These are phyloP conservation scores for Solanum pimpinellifolium DNA, from an alignment of 257 asterid species.

Conservation along the genomic window DNA sequence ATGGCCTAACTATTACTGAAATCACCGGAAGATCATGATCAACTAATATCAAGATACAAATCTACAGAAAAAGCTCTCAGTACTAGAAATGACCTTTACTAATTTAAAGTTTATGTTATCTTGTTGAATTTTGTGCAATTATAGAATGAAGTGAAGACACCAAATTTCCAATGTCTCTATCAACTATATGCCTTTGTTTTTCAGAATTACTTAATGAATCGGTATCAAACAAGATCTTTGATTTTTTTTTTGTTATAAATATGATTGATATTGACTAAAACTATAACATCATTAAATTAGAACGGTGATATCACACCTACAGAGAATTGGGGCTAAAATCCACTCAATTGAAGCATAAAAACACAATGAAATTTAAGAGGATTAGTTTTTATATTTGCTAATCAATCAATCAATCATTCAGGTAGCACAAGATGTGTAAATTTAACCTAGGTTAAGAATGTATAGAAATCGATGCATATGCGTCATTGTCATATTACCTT, in stretches of 20 bases:
- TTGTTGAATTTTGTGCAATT: not conserved
- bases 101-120: not conserved
- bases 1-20: not conserved
- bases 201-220: not conserved
- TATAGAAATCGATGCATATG: not conserved
- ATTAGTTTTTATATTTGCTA: not conserved
- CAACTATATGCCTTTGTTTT: not conserved
- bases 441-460: not conserved
- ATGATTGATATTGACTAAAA: not conserved
- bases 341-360: not conserved
- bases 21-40: not conserved
- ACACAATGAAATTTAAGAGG: not conserved
- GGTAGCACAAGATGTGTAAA: not conserved
- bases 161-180: not conserved
- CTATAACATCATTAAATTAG: not conserved
- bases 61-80: not conserved
- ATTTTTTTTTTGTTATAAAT: not conserved
- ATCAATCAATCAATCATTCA: not conserved
- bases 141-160: not conserved
- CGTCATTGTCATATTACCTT: not conserved
- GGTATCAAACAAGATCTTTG: not conserved
- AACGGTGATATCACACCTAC: not conserved
- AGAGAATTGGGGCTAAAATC: not conserved
- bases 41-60: not conserved
- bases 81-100: not conserved